Evolutionary conservation across 768 basidiomycete species (phyloP).

Genomic region (Heimioporus sp.): DNA sequence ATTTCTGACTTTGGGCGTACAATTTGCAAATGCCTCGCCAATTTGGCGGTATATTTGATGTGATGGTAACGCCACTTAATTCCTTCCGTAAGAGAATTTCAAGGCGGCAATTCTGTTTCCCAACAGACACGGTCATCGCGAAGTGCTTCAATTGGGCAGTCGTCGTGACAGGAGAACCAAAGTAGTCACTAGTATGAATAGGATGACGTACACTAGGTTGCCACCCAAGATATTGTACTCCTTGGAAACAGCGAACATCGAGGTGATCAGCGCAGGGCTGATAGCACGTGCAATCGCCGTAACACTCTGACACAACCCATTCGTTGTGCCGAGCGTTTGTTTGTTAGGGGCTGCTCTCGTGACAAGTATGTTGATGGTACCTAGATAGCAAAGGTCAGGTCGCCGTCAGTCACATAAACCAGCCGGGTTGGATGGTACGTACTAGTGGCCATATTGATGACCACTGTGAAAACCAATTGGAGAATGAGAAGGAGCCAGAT

Average conservation of each 20-base stretch:
- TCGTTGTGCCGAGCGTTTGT: conserved; percentile 53
- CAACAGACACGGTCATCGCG: too few relatives aligned
- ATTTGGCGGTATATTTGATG: too few relatives aligned
- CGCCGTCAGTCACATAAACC: background rate
- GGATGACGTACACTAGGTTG: conserved; percentile 46
- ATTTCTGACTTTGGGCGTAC: too few relatives aligned
- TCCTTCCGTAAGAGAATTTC: too few relatives aligned
- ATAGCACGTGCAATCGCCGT: conserved; percentile 46
- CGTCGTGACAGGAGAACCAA: conserved; percentile 20
- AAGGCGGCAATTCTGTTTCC: too few relatives aligned
- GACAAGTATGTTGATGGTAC: conserved; percentile 53
- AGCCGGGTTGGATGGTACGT: conserved; percentile 7
- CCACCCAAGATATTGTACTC: conserved; percentile 48
- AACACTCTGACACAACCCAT: conserved; percentile 53
- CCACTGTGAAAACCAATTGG: conserved; percentile 23
- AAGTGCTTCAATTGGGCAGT: conserved; percentile 16
- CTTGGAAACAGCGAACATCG: conserved; percentile 51
- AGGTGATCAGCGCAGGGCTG: conserved; percentile 47
- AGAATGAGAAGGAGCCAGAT: conserved; percentile 38
- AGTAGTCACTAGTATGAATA: conserved; percentile 30
- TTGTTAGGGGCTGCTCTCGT: conserved; percentile 52
- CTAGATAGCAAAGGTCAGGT: conserved; percentile 18
- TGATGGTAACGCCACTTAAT: too few relatives aligned
- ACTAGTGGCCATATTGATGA: conserved; percentile 46
- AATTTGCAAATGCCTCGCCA: too few relatives aligned